phyloP scores from a whole-genome alignment of 2,329 filamentous ascomycete genomes.

The Hymenoscyphus linearis region DNA sequence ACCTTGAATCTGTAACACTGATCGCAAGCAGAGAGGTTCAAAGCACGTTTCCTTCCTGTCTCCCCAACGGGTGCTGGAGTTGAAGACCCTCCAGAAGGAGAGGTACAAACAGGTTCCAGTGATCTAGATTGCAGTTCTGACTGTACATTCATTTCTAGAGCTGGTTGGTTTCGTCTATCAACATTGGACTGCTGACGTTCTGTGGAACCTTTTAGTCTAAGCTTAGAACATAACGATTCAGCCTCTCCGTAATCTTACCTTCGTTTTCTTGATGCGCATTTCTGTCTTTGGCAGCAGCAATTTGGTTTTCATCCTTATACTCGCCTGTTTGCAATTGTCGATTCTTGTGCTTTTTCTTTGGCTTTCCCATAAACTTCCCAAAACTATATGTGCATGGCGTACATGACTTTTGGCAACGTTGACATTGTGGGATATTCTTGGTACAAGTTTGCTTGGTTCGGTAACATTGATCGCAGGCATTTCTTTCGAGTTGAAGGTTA shows the following conservation, averaged over 20 bases:
- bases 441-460: neutral
- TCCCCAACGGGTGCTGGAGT: neutral
- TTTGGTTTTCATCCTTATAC: neutral
- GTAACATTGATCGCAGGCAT: conserved; percentile 1
- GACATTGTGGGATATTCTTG: neutral
- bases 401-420: neutral
- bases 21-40: neutral
- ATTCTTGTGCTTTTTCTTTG: neutral
- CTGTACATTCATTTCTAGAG: too few species aligned
- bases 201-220: too few species aligned
- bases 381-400: neutral
- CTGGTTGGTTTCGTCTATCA: too few species aligned
- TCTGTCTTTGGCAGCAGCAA: too few species aligned
- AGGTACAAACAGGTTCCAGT: too few species aligned
- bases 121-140: too few species aligned
- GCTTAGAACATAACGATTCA: too few species aligned
- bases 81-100: too few species aligned
- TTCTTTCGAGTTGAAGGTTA: too few species aligned
- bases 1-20: neutral
- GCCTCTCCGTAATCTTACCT: too few species aligned
- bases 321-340: neutral
- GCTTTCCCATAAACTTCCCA: neutral
- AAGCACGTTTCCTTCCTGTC: neutral
- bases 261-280: too few species aligned
- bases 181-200: too few species aligned